Percentiles rank a stretch among this genome's conserved stretches.
These are phyloP conservation scores for Leishmania tarentolae DNA, from an alignment of 208 protist species.

Conservation along the genomic window DNA sequence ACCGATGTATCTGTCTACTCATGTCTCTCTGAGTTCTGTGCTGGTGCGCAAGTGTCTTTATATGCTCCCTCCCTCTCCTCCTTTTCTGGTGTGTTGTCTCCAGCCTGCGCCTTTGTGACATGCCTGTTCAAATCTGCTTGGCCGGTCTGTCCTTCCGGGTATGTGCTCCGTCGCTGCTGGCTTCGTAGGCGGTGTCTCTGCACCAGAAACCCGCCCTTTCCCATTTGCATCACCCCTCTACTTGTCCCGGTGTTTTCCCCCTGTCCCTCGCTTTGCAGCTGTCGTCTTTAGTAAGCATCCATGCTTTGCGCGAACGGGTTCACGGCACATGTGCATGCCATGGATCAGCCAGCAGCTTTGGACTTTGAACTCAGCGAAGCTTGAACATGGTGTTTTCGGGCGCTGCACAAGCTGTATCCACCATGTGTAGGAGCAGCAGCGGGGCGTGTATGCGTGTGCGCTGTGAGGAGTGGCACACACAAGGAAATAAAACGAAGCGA, in stretches of 20 bases:
- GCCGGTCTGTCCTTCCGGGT: not conserved
- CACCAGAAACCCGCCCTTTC: not conserved
- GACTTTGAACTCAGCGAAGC: not conserved
- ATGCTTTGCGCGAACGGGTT: not conserved
- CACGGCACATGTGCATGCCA: not conserved
- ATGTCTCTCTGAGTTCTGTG: not conserved
- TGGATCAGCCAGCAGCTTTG: not conserved
- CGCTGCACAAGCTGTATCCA: not conserved
- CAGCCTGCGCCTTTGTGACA: not conserved
- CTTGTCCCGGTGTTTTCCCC: not conserved
- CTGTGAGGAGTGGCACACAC: not conserved
- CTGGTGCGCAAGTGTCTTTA: not conserved
- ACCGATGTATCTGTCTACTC: slow-evolving; percentile 1
- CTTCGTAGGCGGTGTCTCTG: not conserved
- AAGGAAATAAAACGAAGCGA: not conserved
- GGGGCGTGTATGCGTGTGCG: not conserved
- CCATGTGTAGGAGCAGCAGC: not conserved
- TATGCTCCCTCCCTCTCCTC: not conserved
- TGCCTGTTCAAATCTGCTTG: not conserved
- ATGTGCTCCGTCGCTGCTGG: not conserved
- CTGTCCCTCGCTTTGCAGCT: not conserved
- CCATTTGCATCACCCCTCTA: not conserved
- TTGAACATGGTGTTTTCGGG: not conserved
- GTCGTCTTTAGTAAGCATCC: not conserved
- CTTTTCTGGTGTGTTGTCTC: not conserved